Base-by-base conservation (phyloP, 352 stramenopile genomes). In the Globisporangium camurandrum region DNA sequence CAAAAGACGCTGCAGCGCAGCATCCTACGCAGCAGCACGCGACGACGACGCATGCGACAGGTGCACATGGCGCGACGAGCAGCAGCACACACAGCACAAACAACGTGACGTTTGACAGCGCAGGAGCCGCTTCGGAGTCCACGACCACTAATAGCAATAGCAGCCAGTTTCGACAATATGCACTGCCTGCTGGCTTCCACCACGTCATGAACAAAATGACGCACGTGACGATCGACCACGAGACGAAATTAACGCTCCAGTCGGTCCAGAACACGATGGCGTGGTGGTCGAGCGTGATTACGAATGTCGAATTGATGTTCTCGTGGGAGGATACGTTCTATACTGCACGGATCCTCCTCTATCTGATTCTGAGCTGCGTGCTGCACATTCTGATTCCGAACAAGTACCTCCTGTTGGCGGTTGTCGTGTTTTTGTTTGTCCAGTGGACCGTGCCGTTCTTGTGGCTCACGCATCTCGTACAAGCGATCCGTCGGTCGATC, bases 181-280 rank as follows among this genome's bases (percentile, higher is more conserved):
- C 82, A 34, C 60, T 93, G 7, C 81, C 81, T 11, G 75, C 76
- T 12, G 78, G 81, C n/a, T 89, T 93, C 58, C 86, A 86, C 49
- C 78, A 90, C 50, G 52, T 93, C 41, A 93, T 89, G 76, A 89
- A 93, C 71, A 93, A 93, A 59, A 93, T 93, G 81, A 90, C 81
- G 3, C 78, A 90, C 50, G 78, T 93, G 24, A 93, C 76, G 22
- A 86, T 89, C 27, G 78, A 93, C 48, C 61, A 82, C 26, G 81
- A 93, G 53, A 93, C 81, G 23, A 87, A 88, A 59, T 71, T 72
- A 31, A 88, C 81, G 51, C 59, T 93, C 47, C 81, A 93, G 64
- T 87, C 76, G 0, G 76, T 93, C 48, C 81, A 93, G 57, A 93
- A 93, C 64, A 90, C 89, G 62, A 93, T 93, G 81, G 72, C 81